A percentile compares a stretch with the other conserved stretches of the same genome.
phyloP scores from a whole-genome alignment of 2,329 filamentous ascomycete genomes.

The Aurifilum marmelostoma region DNA sequence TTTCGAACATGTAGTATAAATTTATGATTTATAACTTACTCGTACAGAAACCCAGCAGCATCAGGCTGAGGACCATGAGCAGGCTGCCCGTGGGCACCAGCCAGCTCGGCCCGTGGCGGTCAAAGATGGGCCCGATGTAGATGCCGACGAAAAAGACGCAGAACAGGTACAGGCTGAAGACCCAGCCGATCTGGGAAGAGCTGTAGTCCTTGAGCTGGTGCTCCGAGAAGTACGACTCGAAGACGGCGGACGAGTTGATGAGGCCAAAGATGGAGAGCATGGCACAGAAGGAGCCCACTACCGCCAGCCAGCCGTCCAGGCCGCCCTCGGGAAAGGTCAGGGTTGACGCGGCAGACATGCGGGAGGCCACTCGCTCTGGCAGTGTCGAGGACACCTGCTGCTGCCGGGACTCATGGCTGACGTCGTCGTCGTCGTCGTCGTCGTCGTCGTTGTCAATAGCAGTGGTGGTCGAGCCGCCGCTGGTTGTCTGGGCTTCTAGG shows the following conservation, averaged over 20 bases:
- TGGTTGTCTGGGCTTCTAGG: constrained; percentile 19
- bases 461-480: constrained; percentile 1
- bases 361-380: constrained; percentile 26
- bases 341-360: constrained; percentile 28
- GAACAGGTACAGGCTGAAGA: constrained; percentile 81
- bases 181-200: constrained; percentile 78
- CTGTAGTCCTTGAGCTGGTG: constrained; percentile 72
- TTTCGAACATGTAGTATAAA: no score
- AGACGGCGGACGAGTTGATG: constrained; percentile 75
- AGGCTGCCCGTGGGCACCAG: constrained; percentile 69
- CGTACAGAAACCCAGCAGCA: constrained; percentile 71
- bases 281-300: constrained; percentile 75
- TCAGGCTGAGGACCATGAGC: constrained; percentile 62
- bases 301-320: constrained; percentile 71
- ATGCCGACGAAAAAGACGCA: constrained; percentile 81
- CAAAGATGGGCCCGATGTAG: constrained; percentile 81
- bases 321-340: constrained; percentile 75
- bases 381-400: constrained; percentile 15
- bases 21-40: constrained; percentile 41
- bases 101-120: constrained; percentile 69
- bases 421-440: background rate
- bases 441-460: background rate
- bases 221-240: constrained; percentile 74
- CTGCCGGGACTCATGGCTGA: background rate
- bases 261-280: constrained; percentile 72